Conservation (phyloP, 441 rosid genomes). For the Corymbia calophylla region DNA sequence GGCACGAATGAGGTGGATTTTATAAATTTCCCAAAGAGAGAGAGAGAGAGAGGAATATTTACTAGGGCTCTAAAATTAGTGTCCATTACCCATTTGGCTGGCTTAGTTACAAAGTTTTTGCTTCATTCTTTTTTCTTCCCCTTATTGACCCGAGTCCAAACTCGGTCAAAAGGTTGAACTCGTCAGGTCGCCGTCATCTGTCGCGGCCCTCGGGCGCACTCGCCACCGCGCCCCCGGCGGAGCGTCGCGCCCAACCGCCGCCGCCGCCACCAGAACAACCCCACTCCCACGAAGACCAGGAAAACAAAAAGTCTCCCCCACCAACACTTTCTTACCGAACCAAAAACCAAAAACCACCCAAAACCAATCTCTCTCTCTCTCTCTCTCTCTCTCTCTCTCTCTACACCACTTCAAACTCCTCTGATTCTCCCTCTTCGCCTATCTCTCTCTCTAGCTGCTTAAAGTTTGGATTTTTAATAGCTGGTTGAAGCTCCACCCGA, state of each 20-base stretch:
- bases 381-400: neutral
- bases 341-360: neutral
- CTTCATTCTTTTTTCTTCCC: too few relatives aligned
- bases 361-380: neutral
- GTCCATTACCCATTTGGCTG: neutral
- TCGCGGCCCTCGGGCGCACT: neutral
- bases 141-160: neutral
- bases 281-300: neutral
- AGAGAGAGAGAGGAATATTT: neutral
- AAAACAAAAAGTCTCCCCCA: neutral
- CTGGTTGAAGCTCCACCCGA: conserved; percentile 12
- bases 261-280: neutral
- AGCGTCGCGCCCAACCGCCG: neutral
- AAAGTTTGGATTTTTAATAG: conserved; percentile 2
- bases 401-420: neutral
- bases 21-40: neutral
- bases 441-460: neutral
- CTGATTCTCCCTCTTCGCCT: neutral
- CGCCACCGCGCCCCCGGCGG: neutral
- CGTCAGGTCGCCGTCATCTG: neutral
- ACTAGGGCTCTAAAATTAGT: neutral
- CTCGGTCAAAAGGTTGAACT: neutral
- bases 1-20: neutral
- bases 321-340: neutral
- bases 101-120: neutral